phyloP scores from a whole-genome alignment of 371 early-diverging fungal genomes.

The Coemansia sp. region DNA sequence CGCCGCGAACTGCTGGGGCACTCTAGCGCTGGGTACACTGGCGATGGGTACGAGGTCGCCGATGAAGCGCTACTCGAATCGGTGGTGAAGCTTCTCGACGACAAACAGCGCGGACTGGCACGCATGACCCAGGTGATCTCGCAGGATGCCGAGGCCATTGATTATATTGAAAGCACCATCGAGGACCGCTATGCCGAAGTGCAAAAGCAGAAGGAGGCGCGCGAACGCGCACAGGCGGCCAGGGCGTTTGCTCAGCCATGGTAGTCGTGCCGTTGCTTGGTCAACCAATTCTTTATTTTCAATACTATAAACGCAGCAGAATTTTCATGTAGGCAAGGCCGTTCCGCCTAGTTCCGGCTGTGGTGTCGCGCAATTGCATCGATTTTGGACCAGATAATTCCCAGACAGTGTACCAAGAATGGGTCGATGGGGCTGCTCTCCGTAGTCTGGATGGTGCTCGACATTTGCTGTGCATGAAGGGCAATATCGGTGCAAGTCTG shows the following conservation, averaged over 20 bases:
- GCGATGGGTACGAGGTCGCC: slow-evolving; percentile 42
- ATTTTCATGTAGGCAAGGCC: too few species aligned
- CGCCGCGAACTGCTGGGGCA: slow-evolving; percentile 36
- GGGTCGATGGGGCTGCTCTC: not conserved
- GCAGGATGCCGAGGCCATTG: slow-evolving; percentile 52
- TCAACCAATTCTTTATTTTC: not conserved
- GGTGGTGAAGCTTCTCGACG: slow-evolving; percentile 55
- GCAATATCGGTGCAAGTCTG: slow-evolving; percentile 9
- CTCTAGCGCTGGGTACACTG: slow-evolving; percentile 6
- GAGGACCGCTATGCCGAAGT: slow-evolving; percentile 35
- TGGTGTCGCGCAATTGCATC: slow-evolving; percentile 7
- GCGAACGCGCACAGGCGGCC: slow-evolving; percentile 32
- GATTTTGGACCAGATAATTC: slow-evolving; percentile 25
- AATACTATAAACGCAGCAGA: not conserved
- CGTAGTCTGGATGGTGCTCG: not conserved
- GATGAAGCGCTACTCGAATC: slow-evolving; percentile 36
- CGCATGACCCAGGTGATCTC: slow-evolving; percentile 61
- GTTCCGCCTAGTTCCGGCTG: not conserved
- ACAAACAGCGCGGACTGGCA: slow-evolving; percentile 65
- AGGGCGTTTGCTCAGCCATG: slow-evolving; percentile 31
- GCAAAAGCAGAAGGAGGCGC: slow-evolving; percentile 41
- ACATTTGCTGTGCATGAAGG: not conserved
- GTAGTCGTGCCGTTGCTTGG: slow-evolving; percentile 1
- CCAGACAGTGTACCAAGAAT: slow-evolving; percentile 25
- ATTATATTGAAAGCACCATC: slow-evolving; percentile 29